Conservation (phyloP, 108 stramenopile species). For the Pseudonitzschia multistriata region DNA sequence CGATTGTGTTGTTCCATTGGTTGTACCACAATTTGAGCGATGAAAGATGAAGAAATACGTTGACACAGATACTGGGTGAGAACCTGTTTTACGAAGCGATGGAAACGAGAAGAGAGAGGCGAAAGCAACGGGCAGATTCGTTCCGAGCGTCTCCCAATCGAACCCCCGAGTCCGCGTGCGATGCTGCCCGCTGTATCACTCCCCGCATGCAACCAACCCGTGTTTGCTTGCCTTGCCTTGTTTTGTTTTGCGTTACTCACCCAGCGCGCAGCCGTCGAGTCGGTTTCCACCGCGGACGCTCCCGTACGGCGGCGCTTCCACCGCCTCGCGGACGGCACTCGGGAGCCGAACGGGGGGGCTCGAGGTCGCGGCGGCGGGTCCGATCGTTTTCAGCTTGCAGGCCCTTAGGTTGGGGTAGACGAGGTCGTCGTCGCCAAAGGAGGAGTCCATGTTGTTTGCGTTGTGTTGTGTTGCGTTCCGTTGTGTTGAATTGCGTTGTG, state of each 20-base stretch:
- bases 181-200: too few relatives aligned
- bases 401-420: constrained; percentile 33
- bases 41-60: too few relatives aligned
- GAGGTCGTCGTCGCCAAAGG: constrained; percentile 10
- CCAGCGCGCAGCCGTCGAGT: constrained; percentile 25
- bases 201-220: too few relatives aligned
- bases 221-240: background rate
- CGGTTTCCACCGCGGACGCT: background rate
- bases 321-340: constrained; percentile 17
- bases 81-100: background rate
- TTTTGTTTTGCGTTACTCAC: constrained; percentile 16
- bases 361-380: constrained; percentile 8
- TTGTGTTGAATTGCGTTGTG: background rate
- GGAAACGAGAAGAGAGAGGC: background rate
- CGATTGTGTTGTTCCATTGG: too few relatives aligned
- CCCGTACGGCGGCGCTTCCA: background rate
- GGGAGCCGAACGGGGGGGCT: constrained; percentile 39
- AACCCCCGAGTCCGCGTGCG: too few relatives aligned
- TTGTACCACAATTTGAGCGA: too few relatives aligned
- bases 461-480: background rate
- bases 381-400: constrained; percentile 24
- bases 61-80: background rate
- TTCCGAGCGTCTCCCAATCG: too few relatives aligned
- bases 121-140: background rate
- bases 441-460: constrained; percentile 9